Percentiles rank a stretch among this genome's conserved stretches.
Conservation (phyloP, 2,329 filamentous ascomycete genomes). For the Sphaerostilbella broomeana region DNA sequence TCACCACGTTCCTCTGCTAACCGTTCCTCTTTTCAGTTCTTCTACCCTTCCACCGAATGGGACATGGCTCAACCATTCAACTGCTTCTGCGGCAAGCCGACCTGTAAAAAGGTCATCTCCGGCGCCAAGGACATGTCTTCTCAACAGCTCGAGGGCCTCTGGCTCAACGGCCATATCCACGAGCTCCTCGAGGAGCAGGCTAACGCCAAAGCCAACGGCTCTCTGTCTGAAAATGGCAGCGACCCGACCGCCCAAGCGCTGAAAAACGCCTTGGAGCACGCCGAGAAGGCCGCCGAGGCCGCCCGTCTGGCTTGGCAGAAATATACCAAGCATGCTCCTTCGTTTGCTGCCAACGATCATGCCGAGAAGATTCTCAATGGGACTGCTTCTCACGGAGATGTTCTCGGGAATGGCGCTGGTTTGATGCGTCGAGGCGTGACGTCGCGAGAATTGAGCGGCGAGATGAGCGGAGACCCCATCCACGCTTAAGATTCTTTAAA, state of each 20-base stretch:
- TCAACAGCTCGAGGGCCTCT: constrained; percentile 49
- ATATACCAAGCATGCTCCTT: neutral
- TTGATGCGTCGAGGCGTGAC: constrained; percentile 39
- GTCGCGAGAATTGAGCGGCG: constrained; percentile 50
- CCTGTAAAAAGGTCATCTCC: constrained; percentile 55
- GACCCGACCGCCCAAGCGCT: constrained; percentile 39
- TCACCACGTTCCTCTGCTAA: neutral
- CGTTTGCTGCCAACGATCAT: constrained; percentile 15
- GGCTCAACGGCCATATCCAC: constrained; percentile 56
- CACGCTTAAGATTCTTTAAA: constrained; percentile 21
- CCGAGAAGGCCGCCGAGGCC: constrained; percentile 41
- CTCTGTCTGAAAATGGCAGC: constrained; percentile 6
- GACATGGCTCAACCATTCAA: constrained; percentile 65
- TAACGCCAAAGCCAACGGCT: constrained; percentile 13
- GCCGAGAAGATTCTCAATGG: constrained; percentile 14
- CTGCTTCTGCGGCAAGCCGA: constrained; percentile 52
- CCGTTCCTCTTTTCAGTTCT: constrained; percentile 42
- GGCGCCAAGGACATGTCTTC: constrained; percentile 56
- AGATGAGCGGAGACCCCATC: constrained; percentile 56
- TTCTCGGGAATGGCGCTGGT: constrained; percentile 5
- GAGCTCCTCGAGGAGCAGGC: constrained; percentile 42
- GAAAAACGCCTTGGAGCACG: constrained; percentile 36
- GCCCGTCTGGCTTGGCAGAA: constrained; percentile 35
- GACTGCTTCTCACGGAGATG: neutral
- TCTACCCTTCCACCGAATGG: constrained; percentile 72